Conservation (phyloP, 257 asterid species). For the Sherardia arvensis region DNA sequence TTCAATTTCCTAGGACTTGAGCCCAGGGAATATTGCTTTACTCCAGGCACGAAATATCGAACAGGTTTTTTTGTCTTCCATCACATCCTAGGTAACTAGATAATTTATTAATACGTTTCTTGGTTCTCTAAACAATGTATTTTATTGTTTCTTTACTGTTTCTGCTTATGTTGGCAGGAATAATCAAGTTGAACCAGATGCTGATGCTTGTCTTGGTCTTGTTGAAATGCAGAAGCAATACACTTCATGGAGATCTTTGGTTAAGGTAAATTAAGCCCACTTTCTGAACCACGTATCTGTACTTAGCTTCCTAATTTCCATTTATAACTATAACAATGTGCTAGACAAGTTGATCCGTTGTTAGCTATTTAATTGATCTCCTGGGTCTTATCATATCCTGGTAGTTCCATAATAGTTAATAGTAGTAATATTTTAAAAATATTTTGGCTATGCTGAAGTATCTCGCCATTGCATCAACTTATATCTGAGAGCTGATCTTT, state of each 20-base stretch:
- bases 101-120: constrained; percentile 2
- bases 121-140: constrained; percentile 2
- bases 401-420: not conserved
- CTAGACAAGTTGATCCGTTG: not conserved
- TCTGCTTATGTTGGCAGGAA: constrained; percentile 26
- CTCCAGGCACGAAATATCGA: constrained; percentile 31
- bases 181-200: constrained; percentile 23
- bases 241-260: constrained; percentile 53
- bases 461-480: not conserved
- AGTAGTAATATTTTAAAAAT: not conserved
- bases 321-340: not conserved
- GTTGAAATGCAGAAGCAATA: constrained; percentile 51
- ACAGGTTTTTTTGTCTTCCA: constrained; percentile 47
- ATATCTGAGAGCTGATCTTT: not conserved
- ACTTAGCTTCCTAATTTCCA: not conserved
- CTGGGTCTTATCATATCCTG: not conserved
- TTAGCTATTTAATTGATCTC: not conserved
- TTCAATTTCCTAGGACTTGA: constrained; percentile 36
- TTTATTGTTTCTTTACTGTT: constrained; percentile 17
- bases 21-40: constrained; percentile 24
- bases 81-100: constrained; percentile 37
- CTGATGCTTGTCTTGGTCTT: constrained; percentile 28
- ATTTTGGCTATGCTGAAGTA: not conserved
- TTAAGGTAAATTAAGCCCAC: constrained; percentile 41
- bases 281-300: not conserved